Evolutionary conservation across 345 rosid genomes (phyloP).

Genomic region (Cochlearia excelsa): DNA sequence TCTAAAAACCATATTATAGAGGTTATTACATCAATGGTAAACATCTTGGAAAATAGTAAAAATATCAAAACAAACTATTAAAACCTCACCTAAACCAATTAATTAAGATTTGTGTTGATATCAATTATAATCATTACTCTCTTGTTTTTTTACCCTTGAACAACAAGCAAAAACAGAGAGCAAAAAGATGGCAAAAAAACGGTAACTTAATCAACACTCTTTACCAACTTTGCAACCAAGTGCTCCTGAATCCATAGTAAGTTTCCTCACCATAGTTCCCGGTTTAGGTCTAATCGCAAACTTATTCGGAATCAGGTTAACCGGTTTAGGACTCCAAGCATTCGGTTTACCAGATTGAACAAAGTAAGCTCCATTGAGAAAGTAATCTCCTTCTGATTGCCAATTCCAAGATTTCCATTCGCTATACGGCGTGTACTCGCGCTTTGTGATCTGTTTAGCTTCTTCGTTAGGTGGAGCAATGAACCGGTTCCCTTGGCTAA

Average conservation of each 20-base stretch:
- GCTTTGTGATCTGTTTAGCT: conserved; percentile 57
- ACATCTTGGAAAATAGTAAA: no score
- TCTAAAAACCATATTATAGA: no score
- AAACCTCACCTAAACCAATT: background rate
- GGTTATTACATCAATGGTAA: no score
- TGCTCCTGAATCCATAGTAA: conserved; percentile 50
- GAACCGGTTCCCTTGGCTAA: conserved; percentile 80
- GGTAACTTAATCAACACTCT: conserved; percentile 31
- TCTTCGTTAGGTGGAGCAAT: conserved; percentile 49
- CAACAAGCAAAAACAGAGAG: background rate
- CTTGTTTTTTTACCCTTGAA: background rate
- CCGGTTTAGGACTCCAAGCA: conserved; percentile 26
- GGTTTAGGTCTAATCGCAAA: conserved; percentile 45
- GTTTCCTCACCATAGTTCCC: conserved; percentile 41
- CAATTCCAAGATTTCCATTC: conserved; percentile 66
- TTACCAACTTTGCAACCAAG: conserved; percentile 40
- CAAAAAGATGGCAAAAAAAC: conserved; percentile 11
- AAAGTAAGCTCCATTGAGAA: conserved; percentile 69
- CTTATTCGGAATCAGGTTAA: conserved; percentile 14
- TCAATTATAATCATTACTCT: no score
- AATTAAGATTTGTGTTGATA: no score
- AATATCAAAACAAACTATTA: no score
- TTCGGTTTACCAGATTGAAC: conserved; percentile 51
- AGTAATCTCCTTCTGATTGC: conserved; percentile 65
- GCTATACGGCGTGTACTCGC: conserved; percentile 39